A percentile compares a stretch with the other conserved stretches of the same genome.
Conservation (phyloP, 2,329 filamentous ascomycete species). For the Dothistroma septosporum region DNA sequence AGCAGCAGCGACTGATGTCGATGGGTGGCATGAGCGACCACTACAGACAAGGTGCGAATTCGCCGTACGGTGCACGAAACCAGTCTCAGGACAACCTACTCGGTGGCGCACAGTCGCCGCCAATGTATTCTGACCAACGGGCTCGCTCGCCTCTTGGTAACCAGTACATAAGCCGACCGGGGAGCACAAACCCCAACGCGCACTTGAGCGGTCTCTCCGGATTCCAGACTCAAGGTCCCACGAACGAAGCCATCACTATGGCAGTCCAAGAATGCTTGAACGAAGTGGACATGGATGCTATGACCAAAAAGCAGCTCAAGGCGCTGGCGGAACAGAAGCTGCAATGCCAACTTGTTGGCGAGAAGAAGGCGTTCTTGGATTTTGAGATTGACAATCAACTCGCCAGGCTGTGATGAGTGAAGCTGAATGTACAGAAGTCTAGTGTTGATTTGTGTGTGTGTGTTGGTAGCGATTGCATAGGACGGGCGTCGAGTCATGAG, state of each 20-base stretch:
- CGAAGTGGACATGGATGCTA: constrained; percentile 91
- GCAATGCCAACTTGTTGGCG: constrained; percentile 81
- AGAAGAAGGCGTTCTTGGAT: constrained; percentile 85
- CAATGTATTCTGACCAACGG: constrained; percentile 25
- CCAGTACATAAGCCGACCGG: constrained; percentile 31
- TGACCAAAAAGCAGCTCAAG: constrained; percentile 90
- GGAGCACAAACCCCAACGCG: constrained; percentile 24
- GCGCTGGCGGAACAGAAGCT: constrained; percentile 89
- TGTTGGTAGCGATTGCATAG: background rate
- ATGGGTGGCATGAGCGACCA: constrained; percentile 54
- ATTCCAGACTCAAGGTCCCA: constrained; percentile 65
- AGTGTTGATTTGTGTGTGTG: background rate
- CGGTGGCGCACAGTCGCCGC: constrained; percentile 32
- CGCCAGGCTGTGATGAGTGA: constrained; percentile 43
- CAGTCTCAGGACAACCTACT: constrained; percentile 34
- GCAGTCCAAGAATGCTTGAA: constrained; percentile 76
- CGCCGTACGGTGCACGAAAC: constrained; percentile 40
- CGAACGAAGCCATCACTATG: constrained; percentile 75
- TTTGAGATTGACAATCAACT: constrained; percentile 88
- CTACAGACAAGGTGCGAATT: constrained; percentile 24
- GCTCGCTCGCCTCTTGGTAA: constrained; percentile 22
- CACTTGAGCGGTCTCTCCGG: constrained; percentile 42
- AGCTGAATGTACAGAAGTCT: background rate
- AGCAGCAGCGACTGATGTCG: constrained; percentile 53
- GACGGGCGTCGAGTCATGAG: background rate